These are phyloP conservation scores for Crithidia fasciculata DNA, from an alignment of 208 protist species.

Conservation along the genomic window DNA sequence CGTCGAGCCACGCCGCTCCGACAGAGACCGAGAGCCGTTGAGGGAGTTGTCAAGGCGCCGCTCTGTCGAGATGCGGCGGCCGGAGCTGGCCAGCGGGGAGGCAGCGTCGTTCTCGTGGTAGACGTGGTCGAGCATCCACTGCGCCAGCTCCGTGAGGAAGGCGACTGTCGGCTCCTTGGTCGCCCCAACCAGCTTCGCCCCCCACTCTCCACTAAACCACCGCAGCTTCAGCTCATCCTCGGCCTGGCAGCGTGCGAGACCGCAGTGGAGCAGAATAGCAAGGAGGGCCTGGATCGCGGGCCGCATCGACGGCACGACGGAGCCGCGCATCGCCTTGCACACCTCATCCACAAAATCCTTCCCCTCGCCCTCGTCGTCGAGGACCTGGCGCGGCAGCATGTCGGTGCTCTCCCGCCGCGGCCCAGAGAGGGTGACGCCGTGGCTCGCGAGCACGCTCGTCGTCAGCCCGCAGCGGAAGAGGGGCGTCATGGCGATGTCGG, in stretches of 20 bases:
- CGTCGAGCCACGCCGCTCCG: slow-evolving; percentile 60
- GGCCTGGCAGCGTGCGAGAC: slow-evolving; percentile 61
- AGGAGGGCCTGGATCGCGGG: slow-evolving; percentile 84
- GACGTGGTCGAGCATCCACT: slow-evolving; percentile 72
- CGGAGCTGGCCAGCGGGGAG: slow-evolving; percentile 22
- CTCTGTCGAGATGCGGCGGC: slow-evolving; percentile 38
- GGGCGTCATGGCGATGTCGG: slow-evolving; percentile 51
- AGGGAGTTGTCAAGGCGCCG: slow-evolving; percentile 48
- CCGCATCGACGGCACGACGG: slow-evolving; percentile 77
- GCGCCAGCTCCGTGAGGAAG: slow-evolving; percentile 64
- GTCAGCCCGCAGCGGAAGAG: slow-evolving; percentile 77
- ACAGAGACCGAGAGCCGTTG: slow-evolving; percentile 58
- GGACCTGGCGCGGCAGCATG: slow-evolving; percentile 58
- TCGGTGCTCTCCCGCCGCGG: slow-evolving; percentile 22
- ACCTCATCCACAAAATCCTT: slow-evolving; percentile 72
- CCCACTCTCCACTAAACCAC: slow-evolving; percentile 92
- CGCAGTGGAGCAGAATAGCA: slow-evolving; percentile 82
- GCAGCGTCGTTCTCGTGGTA: slow-evolving; percentile 39
- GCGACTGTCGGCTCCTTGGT: slow-evolving; percentile 58
- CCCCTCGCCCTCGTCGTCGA: slow-evolving; percentile 62
- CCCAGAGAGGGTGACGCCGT: slow-evolving; percentile 60
- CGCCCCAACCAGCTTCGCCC: slow-evolving; percentile 73
- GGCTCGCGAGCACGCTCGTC: slow-evolving; percentile 40
- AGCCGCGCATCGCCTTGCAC: slow-evolving; percentile 70
- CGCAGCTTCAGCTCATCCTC: slow-evolving; percentile 84